phyloP scores from a whole-genome alignment of 768 basidiomycete genomes.

The Calvatia gigantea region DNA sequence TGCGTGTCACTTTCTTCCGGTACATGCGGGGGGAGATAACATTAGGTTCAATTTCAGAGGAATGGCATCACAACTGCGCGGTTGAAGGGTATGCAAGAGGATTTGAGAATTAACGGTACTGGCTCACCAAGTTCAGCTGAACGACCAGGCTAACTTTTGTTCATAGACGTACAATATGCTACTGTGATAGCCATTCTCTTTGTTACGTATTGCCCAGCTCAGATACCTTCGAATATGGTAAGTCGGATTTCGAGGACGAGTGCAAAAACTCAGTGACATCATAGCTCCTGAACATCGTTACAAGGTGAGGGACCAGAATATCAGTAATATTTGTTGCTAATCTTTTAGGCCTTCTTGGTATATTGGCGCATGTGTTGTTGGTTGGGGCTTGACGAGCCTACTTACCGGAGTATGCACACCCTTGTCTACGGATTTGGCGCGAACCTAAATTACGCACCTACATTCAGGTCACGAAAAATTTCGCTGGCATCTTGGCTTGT shows the following conservation, averaged over 20 bases:
- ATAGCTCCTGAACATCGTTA: constrained; percentile 48
- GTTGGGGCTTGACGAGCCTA: constrained; percentile 5
- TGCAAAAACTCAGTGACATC: neutral
- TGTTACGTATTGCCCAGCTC: constrained; percentile 54
- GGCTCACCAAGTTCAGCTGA: neutral
- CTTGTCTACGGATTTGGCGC: neutral
- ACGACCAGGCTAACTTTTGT: neutral
- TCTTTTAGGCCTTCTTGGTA: constrained; percentile 1
- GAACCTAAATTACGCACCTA: too few relatives aligned
- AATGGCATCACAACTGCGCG: constrained; percentile 43
- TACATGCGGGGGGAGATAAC: neutral
- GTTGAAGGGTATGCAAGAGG: constrained; percentile 41
- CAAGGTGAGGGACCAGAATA: constrained; percentile 29
- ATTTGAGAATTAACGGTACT: constrained; percentile 37
- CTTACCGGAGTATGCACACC: constrained; percentile 42
- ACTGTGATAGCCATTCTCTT: constrained; percentile 13
- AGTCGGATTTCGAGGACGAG: neutral
- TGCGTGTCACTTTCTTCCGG: constrained; percentile 20
- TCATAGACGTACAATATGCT: constrained; percentile 18
- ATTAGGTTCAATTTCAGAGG: constrained; percentile 25
- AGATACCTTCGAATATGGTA: constrained; percentile 64
- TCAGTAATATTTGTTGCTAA: neutral
- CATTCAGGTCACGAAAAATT: constrained; percentile 45
- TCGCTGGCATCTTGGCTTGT: constrained; percentile 46
- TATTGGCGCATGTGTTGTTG: constrained; percentile 6